A percentile compares a stretch with the other conserved stretches of the same genome.
These are phyloP conservation scores for Calvatia gigantea DNA, from an alignment of 768 basidiomycete species.

Conservation along the genomic window DNA sequence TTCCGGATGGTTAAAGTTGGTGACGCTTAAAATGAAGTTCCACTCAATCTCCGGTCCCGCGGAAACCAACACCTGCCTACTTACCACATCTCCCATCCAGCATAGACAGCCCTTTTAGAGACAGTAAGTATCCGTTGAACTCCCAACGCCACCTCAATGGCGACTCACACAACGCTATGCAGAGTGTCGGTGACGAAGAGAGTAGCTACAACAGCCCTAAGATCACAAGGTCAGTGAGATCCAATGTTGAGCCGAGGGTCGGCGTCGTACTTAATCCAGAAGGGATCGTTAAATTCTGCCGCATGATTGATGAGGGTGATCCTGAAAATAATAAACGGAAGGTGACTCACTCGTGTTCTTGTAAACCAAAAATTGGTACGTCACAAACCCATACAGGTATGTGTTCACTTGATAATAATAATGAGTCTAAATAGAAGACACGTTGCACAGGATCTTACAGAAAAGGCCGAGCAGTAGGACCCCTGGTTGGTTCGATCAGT, in stretches of 20 bases:
- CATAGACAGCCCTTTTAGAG: constrained; percentile 21
- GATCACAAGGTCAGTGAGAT: background rate
- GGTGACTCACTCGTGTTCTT: constrained; percentile 21
- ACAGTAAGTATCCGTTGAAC: background rate
- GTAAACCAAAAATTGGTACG: constrained; percentile 30
- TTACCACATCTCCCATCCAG: constrained; percentile 24
- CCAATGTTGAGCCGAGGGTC: background rate
- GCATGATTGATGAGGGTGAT: background rate
- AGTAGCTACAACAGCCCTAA: constrained; percentile 25
- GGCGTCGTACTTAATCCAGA: constrained; percentile 26
- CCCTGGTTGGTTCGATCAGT: constrained; percentile 16
- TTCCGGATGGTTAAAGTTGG: constrained; percentile 28
- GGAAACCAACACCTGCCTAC: background rate
- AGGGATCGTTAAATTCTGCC: constrained; percentile 32
- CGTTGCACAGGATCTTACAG: constrained; percentile 16
- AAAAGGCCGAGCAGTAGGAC: constrained; percentile 29
- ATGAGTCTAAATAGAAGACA: background rate
- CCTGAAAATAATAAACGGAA: constrained; percentile 8
- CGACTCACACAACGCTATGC: constrained; percentile 31
- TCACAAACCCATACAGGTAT: constrained; percentile 31
- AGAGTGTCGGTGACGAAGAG: constrained; percentile 31
- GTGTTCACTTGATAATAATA: constrained; percentile 17
- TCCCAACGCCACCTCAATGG: background rate
- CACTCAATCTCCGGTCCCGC: background rate
- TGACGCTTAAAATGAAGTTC: constrained; percentile 21